A percentile compares a stretch with the other conserved stretches of the same genome.
Conservation (phyloP, 305 asterid genomes). For the Solanum aculeatissimum region DNA sequence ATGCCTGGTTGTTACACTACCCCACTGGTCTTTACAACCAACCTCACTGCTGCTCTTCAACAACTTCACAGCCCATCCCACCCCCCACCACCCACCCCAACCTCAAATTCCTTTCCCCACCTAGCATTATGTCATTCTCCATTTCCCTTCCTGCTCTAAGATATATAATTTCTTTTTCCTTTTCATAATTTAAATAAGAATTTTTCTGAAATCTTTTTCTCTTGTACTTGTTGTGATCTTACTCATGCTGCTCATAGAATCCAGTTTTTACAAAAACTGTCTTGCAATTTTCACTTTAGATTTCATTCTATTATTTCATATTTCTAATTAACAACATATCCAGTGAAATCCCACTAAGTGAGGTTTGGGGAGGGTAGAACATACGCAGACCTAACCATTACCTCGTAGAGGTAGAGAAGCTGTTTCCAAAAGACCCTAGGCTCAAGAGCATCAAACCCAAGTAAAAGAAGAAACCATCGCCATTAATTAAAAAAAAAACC, state of each 20-base stretch:
- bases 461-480: too few relatives aligned
- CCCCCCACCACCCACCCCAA: not conserved
- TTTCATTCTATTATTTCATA: not conserved
- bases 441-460: too few relatives aligned
- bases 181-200: not conserved
- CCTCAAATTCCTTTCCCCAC: not conserved
- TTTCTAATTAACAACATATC: not conserved
- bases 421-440: too few relatives aligned
- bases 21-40: not conserved
- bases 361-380: too few relatives aligned
- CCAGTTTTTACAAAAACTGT: not conserved
- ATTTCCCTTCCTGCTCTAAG: not conserved
- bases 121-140: not conserved
- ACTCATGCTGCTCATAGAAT: not conserved
- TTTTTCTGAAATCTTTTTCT: not conserved
- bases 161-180: not conserved
- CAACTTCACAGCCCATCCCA: not conserved
- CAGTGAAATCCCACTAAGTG: too few relatives aligned
- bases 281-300: not conserved
- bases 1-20: not conserved
- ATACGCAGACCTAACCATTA: too few relatives aligned
- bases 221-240: not conserved
- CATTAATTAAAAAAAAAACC: too few relatives aligned
- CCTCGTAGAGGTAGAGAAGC: too few relatives aligned
- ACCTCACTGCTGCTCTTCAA: not conserved